These are phyloP conservation scores for Diaporthe sp. DNA, from an alignment of 2,329 filamentous ascomycete species.

Conservation along the genomic window DNA sequence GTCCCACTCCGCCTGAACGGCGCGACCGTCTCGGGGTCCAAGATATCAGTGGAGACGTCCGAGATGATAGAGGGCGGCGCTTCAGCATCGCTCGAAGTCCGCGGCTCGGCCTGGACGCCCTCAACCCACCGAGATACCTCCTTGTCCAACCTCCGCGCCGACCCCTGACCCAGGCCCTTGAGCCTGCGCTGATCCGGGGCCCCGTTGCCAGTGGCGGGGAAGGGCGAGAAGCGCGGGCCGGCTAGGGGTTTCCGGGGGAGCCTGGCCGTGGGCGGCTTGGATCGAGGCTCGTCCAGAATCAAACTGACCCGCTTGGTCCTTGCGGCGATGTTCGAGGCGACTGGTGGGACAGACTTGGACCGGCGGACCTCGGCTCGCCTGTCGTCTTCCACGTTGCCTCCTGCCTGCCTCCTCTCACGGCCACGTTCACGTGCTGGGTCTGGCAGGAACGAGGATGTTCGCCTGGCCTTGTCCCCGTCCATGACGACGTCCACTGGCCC, in stretches of 20 bases:
- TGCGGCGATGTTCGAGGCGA: neutral
- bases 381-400: neutral
- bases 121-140: constrained; percentile 16
- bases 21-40: neutral
- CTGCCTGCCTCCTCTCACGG: neutral
- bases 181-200: neutral
- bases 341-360: neutral
- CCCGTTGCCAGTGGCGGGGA: neutral
- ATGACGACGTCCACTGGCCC: constrained; percentile 4
- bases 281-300: constrained; percentile 6
- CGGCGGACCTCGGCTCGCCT: neutral
- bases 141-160: constrained; percentile 15
- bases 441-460: neutral
- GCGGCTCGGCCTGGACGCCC: constrained; percentile 11
- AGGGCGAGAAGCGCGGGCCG: constrained; percentile 1
- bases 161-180: constrained; percentile 34
- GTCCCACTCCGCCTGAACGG: neutral
- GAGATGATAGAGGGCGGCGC: constrained; percentile 14
- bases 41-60: neutral
- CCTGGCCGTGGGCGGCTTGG: constrained; percentile 3
- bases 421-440: neutral
- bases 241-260: neutral
- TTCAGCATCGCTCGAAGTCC: neutral
- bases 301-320: constrained; percentile 1
- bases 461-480: constrained; percentile 3